Evolutionary conservation across 2,329 filamentous ascomycete genomes (phyloP).

Genomic region (Trematosphaeria pertusa): DNA sequence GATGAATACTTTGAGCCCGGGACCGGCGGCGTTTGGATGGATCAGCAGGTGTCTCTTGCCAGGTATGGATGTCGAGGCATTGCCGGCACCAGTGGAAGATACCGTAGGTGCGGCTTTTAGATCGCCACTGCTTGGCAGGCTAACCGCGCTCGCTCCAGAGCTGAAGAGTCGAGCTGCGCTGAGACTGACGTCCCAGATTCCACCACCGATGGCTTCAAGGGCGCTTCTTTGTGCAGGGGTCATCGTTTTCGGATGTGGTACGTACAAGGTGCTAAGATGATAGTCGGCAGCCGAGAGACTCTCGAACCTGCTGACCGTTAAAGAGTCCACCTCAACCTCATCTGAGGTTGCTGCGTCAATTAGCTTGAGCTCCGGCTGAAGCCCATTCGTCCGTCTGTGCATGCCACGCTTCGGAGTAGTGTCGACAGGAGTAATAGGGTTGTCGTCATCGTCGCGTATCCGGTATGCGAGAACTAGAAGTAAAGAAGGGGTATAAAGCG

Average conservation of each 20-base stretch:
- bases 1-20: constrained; percentile 84
- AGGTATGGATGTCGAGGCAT: constrained; percentile 24
- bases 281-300: constrained; percentile 88
- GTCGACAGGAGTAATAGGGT: constrained; percentile 59
- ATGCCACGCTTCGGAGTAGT: constrained; percentile 71
- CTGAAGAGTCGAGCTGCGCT: constrained; percentile 88
- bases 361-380: constrained; percentile 86
- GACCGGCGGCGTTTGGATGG: constrained; percentile 59
- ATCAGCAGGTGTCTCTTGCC: constrained; percentile 37
- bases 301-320: constrained; percentile 87
- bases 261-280: constrained; percentile 83
- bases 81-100: constrained; percentile 44
- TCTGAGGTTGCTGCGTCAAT: constrained; percentile 85
- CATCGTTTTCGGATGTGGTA: constrained; percentile 69
- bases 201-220: constrained; percentile 75
- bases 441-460: constrained; percentile 73
- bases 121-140: constrained; percentile 50
- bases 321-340: constrained; percentile 84
- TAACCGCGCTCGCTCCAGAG: constrained; percentile 78
- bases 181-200: constrained; percentile 89
- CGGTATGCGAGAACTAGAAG: constrained; percentile 92
- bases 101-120: constrained; percentile 41
- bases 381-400: constrained; percentile 76
- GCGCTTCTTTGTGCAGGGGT: constrained; percentile 72
- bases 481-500: constrained; percentile 90